phyloP scores from a whole-genome alignment of 2,329 filamentous ascomycete genomes.

The Colletotrichum euphorbiae region DNA sequence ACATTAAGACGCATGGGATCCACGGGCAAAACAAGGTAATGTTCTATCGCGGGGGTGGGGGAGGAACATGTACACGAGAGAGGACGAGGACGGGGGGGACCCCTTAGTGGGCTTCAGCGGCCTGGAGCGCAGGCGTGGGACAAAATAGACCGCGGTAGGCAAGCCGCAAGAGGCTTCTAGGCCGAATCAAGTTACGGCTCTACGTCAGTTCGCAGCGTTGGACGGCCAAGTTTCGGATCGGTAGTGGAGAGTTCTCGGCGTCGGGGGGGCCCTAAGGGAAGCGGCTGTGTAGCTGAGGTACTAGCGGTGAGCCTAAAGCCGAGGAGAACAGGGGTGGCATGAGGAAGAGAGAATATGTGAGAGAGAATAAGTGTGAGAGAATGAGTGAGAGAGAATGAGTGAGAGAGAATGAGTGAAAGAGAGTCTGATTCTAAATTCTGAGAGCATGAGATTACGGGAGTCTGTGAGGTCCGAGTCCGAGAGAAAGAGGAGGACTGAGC shows the following conservation, averaged over 20 bases:
- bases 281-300: slow-evolving; percentile 23
- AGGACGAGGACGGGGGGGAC: neutral
- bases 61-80: neutral
- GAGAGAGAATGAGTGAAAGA: too few species aligned
- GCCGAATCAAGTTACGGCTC: slow-evolving; percentile 22
- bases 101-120: too few species aligned
- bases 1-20: neutral
- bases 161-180: slow-evolving; percentile 18
- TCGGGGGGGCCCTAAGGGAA: neutral
- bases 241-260: slow-evolving; percentile 29
- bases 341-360: neutral
- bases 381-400: neutral
- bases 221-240: slow-evolving; percentile 28
- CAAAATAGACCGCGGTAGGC: neutral
- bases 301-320: slow-evolving; percentile 27
- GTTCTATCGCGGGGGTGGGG: slow-evolving; percentile 36
- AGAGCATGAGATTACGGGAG: too few species aligned
- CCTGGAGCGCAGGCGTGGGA: neutral
- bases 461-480: neutral
- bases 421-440: too few species aligned
- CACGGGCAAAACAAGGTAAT: neutral
- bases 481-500: neutral
- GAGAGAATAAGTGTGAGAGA: neutral
- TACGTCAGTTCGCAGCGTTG: slow-evolving; percentile 21
- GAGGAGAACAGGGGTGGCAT: neutral